phyloP scores from a whole-genome alignment of 768 basidiomycete species.

The Mycena galericulata region DNA sequence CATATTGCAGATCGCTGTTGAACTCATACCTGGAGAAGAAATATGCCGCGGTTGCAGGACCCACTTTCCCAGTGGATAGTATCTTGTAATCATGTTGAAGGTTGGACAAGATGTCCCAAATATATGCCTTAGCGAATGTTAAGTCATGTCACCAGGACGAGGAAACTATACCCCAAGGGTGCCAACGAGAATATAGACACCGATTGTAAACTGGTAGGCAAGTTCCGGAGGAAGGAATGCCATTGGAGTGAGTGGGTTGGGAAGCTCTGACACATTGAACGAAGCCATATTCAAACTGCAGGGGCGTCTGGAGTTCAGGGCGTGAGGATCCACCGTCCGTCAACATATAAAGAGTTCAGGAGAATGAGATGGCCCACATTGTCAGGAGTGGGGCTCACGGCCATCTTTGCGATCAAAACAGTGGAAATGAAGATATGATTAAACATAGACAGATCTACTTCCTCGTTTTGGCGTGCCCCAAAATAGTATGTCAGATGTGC shows the following conservation, averaged over 20 bases:
- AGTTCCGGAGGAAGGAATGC: conserved; percentile 44
- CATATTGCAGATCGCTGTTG: background rate
- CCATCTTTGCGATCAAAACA: too few relatives aligned
- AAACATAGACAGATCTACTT: too few relatives aligned
- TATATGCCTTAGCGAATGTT: conserved; percentile 2
- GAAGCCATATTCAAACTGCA: too few relatives aligned
- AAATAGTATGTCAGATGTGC: too few relatives aligned
- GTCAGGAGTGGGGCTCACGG: too few relatives aligned
- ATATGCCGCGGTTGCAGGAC: conserved; percentile 33
- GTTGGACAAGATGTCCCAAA: conserved; percentile 38
- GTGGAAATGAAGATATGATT: too few relatives aligned
- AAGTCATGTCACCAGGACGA: background rate
- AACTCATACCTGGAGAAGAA: conserved; percentile 35
- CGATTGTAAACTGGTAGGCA: conserved; percentile 43
- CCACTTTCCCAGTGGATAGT: conserved; percentile 23
- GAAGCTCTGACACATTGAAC: background rate
- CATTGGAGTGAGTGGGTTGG: conserved; percentile 47
- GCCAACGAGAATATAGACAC: conserved; percentile 43
- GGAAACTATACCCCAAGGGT: conserved; percentile 15
- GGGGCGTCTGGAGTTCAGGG: too few relatives aligned
- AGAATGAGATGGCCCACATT: too few relatives aligned
- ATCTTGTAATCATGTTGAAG: conserved; percentile 36
- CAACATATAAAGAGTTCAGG: too few relatives aligned
- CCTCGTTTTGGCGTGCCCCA: too few relatives aligned
- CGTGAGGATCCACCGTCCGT: too few relatives aligned